phyloP scores from a whole-genome alignment of 306 rosid species.

The Prunus fruticosa region DNA sequence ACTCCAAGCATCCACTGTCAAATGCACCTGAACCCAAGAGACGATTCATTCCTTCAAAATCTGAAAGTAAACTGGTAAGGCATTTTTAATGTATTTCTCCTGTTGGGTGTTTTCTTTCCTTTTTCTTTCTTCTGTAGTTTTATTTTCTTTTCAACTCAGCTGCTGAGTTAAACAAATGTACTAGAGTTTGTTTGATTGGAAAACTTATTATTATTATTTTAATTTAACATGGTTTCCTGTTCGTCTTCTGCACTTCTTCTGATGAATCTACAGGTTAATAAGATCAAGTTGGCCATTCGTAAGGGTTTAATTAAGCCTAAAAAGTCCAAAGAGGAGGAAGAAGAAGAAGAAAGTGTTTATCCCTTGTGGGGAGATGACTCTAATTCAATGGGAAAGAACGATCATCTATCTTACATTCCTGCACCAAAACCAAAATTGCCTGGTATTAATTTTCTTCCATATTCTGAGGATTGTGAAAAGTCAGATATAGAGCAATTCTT shows the following conservation, averaged over 20 bases:
- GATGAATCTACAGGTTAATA: conserved; percentile 52
- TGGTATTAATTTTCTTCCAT: conserved; percentile 40
- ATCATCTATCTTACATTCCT: conserved; percentile 81
- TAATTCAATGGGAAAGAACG: conserved; percentile 51
- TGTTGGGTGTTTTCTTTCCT: not conserved
- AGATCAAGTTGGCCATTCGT: conserved; percentile 70
- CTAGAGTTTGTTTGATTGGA: not conserved
- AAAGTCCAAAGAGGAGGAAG: conserved; percentile 73
- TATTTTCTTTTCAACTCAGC: not conserved
- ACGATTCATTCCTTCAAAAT: conserved; percentile 90
- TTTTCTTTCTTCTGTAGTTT: conserved; percentile 1
- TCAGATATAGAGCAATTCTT: not conserved
- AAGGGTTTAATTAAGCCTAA: conserved; percentile 68
- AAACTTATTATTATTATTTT: not conserved
- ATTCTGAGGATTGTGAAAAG: conserved; percentile 10
- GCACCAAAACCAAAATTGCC: conserved; percentile 89
- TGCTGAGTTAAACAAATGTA: not conserved
- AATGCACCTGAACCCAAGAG: conserved; percentile 97
- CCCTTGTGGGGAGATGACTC: conserved; percentile 90
- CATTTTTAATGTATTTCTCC: conserved; percentile 1
- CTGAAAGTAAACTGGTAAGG: conserved; percentile 80
- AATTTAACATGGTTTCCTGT: conserved; percentile 7
- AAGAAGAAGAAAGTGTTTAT: conserved; percentile 65
- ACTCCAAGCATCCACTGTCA: conserved; percentile 78
- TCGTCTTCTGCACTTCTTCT: conserved; percentile 21